Conservation (phyloP, 2,329 filamentous ascomycete species). For the Fusarium devonianum region DNA sequence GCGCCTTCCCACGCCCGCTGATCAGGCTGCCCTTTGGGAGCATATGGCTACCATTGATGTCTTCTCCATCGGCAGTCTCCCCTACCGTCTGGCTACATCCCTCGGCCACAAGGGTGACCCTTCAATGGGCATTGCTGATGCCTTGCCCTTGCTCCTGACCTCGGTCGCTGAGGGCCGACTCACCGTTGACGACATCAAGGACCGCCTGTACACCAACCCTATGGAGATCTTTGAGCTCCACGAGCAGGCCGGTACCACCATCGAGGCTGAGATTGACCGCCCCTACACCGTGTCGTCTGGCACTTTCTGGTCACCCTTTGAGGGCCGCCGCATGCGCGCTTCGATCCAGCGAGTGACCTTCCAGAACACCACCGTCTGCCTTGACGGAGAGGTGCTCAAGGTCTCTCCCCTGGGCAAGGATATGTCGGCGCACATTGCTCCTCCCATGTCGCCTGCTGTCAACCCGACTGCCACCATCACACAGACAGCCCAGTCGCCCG, state of each 20-base stretch:
- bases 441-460: conserved; percentile 64
- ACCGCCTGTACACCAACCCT: conserved; percentile 77
- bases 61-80: conserved; percentile 80
- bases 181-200: conserved; percentile 75
- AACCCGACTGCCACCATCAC: conserved; percentile 57
- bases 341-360: conserved; percentile 79
- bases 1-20: conserved; percentile 70
- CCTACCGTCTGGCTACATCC: conserved; percentile 74
- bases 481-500: conserved; percentile 48
- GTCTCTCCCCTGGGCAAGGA: conserved; percentile 70
- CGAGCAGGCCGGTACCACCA: conserved; percentile 74
- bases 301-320: conserved; percentile 73
- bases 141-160: conserved; percentile 76
- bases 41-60: conserved; percentile 77
- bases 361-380: conserved; percentile 75
- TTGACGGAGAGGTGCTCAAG: conserved; percentile 69
- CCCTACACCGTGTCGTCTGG: conserved; percentile 64
- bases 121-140: conserved; percentile 73
- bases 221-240: conserved; percentile 84
- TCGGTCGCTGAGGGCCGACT: conserved; percentile 77
- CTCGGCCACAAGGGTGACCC: conserved; percentile 62
- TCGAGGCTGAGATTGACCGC: conserved; percentile 80
- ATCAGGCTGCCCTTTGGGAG: conserved; percentile 78
- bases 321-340: conserved; percentile 71
- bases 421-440: conserved; percentile 73